Base-by-base conservation (phyloP, 257 asterid species). In the Lycium ferocissimum region DNA sequence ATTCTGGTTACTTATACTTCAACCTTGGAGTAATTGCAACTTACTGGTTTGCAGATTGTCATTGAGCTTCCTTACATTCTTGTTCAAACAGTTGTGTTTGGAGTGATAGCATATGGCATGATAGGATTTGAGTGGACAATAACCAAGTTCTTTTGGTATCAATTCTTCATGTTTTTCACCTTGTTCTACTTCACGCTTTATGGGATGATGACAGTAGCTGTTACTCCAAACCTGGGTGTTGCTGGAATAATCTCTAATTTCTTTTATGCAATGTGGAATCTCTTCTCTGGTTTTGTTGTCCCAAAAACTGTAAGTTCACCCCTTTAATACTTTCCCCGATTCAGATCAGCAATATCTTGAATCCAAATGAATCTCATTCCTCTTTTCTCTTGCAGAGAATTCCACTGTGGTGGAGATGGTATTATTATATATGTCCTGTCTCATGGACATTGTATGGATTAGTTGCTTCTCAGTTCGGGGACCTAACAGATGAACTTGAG, bases 111-210 rank as follows among this genome's bases (percentile, higher is more conserved):
- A 8, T 93, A 85, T 58, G 88, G 93, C 1, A 92, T 90, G 96
- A 89, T 93, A 45, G 90, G 95, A n/a, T 90, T 91, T 63, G 88
- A 90, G 20, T 90, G 92, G 94, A 79, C 49, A 6, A 35, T 67
- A 67, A 43, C 49, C 75, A 67, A 67, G 49, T 67, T 67, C 75
- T 37, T 67, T 67, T 67, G 91, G 89, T 89, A 92, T 85, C 91
- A 91, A 85, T 92, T 81, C 84, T 88, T 89, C 89, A 59, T 90
- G 13, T 87, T 85, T 82, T 89, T 72, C 85, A 83, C 93, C 87
- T 92, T 88, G 86, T 66, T 88, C 78, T 92, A 92, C 92, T 91
- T 86, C 87, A 86, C 94, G 90, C 67, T 91, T 90, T 95, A 91
- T 93, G 97, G 75, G 75, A 67, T 67, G 75, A 67, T 67, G 75